Evolutionary conservation across 768 basidiomycete species (phyloP).

Genomic region (Kwoniella shandongensis): DNA sequence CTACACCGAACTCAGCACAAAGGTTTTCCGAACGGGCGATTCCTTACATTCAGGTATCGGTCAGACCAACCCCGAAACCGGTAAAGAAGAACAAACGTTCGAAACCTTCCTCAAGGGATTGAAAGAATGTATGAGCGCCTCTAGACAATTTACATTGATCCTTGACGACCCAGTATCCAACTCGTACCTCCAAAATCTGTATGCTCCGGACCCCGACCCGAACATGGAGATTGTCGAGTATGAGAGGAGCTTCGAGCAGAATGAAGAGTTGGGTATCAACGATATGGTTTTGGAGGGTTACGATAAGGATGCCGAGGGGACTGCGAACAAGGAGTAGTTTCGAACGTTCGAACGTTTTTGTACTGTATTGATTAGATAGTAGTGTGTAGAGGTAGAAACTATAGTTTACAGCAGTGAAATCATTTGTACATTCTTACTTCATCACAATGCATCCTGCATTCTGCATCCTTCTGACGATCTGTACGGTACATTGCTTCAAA

Average conservation of each 20-base stretch:
- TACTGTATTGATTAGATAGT: not conserved
- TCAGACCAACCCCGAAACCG: conserved; percentile 46
- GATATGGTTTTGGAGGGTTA: conserved; percentile 54
- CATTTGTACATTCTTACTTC: conserved; percentile 9
- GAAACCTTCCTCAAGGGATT: conserved; percentile 66
- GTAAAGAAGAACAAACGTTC: conserved; percentile 62
- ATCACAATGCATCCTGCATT: conserved; percentile 10
- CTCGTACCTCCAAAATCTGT: conserved; percentile 93
- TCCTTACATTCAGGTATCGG: conserved; percentile 36
- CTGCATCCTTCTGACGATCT: conserved; percentile 1
- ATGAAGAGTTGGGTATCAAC: conserved; percentile 83
- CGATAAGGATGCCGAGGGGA: conserved; percentile 37
- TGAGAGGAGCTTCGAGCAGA: conserved; percentile 82
- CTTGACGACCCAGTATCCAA: conserved; percentile 94
- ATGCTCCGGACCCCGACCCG: conserved; percentile 94
- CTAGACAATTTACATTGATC: conserved; percentile 82
- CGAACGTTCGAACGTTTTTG: not conserved
- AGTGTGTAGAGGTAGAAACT: not conserved
- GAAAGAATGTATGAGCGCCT: conserved; percentile 66
- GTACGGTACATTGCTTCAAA: not conserved
- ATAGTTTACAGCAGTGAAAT: not conserved
- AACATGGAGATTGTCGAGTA: conserved; percentile 83
- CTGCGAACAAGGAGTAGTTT: conserved; percentile 10
- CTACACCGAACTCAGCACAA: conserved; percentile 89
- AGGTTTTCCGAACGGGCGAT: conserved; percentile 70